Evolutionary conservation across 768 basidiomycete genomes (phyloP).

Genomic region (Psilocybe cubensis): DNA sequence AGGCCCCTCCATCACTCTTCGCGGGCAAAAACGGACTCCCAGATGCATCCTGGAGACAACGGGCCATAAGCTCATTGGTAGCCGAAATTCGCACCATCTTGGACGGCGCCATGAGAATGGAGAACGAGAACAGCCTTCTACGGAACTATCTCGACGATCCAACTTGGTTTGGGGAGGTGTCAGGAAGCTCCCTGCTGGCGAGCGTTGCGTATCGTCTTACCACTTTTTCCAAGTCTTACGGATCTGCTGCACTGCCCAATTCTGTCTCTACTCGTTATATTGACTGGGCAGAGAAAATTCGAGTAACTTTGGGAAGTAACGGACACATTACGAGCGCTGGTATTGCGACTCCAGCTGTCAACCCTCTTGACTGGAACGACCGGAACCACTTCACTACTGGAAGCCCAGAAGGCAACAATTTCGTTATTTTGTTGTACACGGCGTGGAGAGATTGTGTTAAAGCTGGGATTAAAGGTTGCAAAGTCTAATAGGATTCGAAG

Average conservation of each 20-base stretch:
- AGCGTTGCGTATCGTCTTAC: slow-evolving; percentile 38
- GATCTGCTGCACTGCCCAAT: slow-evolving; percentile 5
- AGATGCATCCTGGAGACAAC: slow-evolving; percentile 12
- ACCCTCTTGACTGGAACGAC: slow-evolving; percentile 39
- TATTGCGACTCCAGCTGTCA: slow-evolving; percentile 37
- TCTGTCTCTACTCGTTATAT: slow-evolving; percentile 16
- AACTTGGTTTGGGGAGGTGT: slow-evolving; percentile 41
- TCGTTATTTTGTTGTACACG: slow-evolving; percentile 40
- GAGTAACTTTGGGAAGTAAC: slow-evolving; percentile 26
- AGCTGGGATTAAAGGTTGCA: slow-evolving; percentile 18
- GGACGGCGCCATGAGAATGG: slow-evolving; percentile 32
- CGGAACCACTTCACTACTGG: slow-evolving; percentile 34
- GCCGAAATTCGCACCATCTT: slow-evolving; percentile 37
- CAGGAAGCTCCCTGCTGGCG: slow-evolving; percentile 39
- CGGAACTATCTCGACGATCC: slow-evolving; percentile 39
- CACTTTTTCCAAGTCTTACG: slow-evolving; percentile 17
- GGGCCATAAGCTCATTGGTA: slow-evolving; percentile 31
- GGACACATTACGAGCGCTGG: slow-evolving; percentile 31
- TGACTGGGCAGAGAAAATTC: slow-evolving; percentile 29
- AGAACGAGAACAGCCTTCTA: slow-evolving; percentile 31
- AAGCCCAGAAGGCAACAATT: slow-evolving; percentile 41
- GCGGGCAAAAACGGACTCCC: slow-evolving; percentile 9
- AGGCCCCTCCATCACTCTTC: slow-evolving; percentile 35
- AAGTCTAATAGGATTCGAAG: neutral
- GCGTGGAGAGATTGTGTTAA: slow-evolving; percentile 43